Evolutionary conservation across 2,329 filamentous ascomycete genomes (phyloP), one percentile per base, ranked within the genome.

Genomic region (Leptographium procerum): DNA sequence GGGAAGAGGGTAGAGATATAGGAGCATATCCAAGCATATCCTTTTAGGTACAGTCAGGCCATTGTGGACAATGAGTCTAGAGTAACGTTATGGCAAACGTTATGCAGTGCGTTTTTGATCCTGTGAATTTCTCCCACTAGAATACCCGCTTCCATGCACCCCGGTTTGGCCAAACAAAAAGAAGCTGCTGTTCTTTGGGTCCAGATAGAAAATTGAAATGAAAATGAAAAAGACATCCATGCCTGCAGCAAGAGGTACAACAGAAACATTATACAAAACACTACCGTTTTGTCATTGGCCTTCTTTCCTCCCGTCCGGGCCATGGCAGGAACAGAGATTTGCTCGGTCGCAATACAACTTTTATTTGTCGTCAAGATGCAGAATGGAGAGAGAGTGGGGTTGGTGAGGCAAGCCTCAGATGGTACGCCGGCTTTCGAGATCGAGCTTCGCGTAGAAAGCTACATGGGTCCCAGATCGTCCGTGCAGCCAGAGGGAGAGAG

Each of bases 101-200:
- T n/a, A n/a, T n/a, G 11, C 24, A 5, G 22, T 56, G 34, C 4
- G 11, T 7, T 52, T 28, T 47, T 28, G 19, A 55, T 55, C 51
- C 54, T 58, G 51, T 52, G 34, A 55, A 50, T 58, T 55, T 58
- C 47, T 52, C 36, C 51, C 54, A 33, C 53, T 19, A 53, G 31
- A 60, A 59, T 60, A 53, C 48, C 58, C 56, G 58, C 58, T 60
- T 53, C 58, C 59, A 60, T 59, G 57, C 60, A 60, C 52, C 52
- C 52, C 36, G 29, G 45, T 22, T 57, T 53, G 52, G 29, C 52
- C 53, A 43, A 55, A 43, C 34, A 40, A 22, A n/a, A 36, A 34
- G 36, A 29, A 43, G 52, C 34, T 16, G 10, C 16, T 52, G 50
- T 52, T 31, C 50, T 33, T 48, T 29, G 28, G 50, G 50, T 52